Percentiles rank a stretch among this genome's conserved stretches.
phyloP scores from a whole-genome alignment of 1,284 basidiomycete species.

The Melampsora americana region DNA sequence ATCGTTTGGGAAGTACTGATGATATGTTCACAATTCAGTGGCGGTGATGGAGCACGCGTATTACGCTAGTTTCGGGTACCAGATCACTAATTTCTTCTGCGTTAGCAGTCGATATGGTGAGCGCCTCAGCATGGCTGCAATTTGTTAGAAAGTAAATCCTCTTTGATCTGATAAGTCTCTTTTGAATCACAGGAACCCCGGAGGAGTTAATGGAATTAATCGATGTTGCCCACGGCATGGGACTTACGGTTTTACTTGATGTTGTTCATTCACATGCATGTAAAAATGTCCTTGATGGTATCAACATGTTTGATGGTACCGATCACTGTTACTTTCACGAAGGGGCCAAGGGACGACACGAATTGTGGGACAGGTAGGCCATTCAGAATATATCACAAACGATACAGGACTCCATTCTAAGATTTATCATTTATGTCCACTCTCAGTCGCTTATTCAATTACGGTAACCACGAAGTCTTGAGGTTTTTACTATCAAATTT shows the following conservation, averaged over 20 bases:
- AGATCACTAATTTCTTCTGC: conserved; percentile 97
- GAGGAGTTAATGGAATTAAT: conserved; percentile 94
- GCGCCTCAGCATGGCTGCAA: conserved; percentile 1
- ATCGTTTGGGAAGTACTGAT: background rate
- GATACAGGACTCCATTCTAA: conserved; percentile 50
- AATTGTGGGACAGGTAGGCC: conserved; percentile 77
- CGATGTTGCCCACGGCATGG: conserved; percentile 89
- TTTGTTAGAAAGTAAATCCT: background rate
- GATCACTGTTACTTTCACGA: conserved; percentile 97
- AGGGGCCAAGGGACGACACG: conserved; percentile 81
- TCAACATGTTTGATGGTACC: conserved; percentile 92
- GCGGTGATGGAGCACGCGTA: conserved; percentile 93
- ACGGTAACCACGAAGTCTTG: conserved; percentile 86
- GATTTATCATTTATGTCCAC: background rate
- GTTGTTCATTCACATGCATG: conserved; percentile 97
- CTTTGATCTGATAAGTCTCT: background rate
- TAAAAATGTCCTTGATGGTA: conserved; percentile 92
- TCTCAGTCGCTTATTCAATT: conserved; percentile 81
- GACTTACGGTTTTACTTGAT: conserved; percentile 87
- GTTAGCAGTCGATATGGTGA: conserved; percentile 80
- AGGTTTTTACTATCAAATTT: conserved; percentile 92
- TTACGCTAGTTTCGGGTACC: conserved; percentile 98
- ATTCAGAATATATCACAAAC: background rate
- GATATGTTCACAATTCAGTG: conserved; percentile 47
- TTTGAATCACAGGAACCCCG: conserved; percentile 62